Evolutionary conservation across 805 yeast species (phyloP), one percentile per base, ranked within the genome.

Genomic region (Candida sakaeoensis): DNA sequence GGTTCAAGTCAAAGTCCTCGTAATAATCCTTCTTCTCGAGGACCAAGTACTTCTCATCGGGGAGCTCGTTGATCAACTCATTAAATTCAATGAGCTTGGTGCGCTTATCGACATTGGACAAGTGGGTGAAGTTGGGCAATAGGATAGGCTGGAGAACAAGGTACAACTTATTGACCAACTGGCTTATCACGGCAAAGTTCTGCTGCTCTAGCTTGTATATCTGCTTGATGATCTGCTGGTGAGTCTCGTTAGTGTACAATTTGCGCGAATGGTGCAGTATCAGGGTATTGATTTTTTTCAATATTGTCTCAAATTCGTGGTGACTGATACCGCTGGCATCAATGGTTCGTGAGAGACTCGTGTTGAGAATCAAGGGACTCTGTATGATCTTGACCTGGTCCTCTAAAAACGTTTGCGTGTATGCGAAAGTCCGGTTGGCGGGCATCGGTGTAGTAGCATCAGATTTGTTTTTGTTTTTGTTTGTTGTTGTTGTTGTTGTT

Each of bases 221-320:
- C 43, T 68, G 72, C 43, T 58, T 68, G 15, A 58, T 59, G 1
- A 68, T 58, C 38, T 64, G 71, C 41, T 58, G 56, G 4, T 57
- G 50, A n/a, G 61, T 55, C 42, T 66, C 68, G 23, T 23, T 21
- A 8, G 43, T 41, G 29, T 43, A 32, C 27, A 44, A 39, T 23
- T 23, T 14, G 17, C 30, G n/a, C 8, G 51, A 17, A 6, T 28
- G 17, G 16, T 8, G 14, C n/a, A 2, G 3, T 7, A 59, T 44
- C 32, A 40, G 44, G 14, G 44, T 40, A 38, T 58, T 62, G 35
- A 55, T 46, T 37, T 52, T 54, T 44, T 45, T 46, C n/a, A 63
- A 29, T 5, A 50, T 42, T 17, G 48, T 38, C 33, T 47, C 33
- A 6, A 45, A 18, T n/a, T 37, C 35, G 13, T 24, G n/a, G 2